A percentile compares a stretch with the other conserved stretches of the same genome.
These are phyloP conservation scores for Ogataea thermomethanolica DNA, from an alignment of 805 yeast genomes.

Conservation along the genomic window DNA sequence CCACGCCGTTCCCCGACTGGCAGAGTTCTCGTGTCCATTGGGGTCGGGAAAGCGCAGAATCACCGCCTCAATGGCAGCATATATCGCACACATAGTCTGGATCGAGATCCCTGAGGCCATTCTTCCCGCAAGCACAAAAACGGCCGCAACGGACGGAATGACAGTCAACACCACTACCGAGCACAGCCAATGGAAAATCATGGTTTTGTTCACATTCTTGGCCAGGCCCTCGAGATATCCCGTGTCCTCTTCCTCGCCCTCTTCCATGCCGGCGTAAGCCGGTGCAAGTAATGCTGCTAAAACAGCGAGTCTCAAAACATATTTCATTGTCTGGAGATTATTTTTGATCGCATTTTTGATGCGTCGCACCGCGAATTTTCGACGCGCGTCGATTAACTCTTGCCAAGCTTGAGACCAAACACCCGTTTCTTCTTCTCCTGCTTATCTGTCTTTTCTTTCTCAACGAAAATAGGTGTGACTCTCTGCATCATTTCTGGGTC, in stretches of 20 bases:
- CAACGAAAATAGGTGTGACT: background rate
- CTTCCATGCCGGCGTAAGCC: slow-evolving; percentile 7
- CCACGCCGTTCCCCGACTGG: slow-evolving; percentile 69
- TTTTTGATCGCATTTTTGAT: background rate
- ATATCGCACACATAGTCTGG: slow-evolving; percentile 45
- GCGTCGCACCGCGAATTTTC: slow-evolving; percentile 1
- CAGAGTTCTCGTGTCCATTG: slow-evolving; percentile 61
- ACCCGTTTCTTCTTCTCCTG: slow-evolving; percentile 6
- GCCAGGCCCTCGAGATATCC: slow-evolving; percentile 12
- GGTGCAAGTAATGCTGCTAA: slow-evolving; percentile 2
- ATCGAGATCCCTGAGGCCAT: slow-evolving; percentile 42
- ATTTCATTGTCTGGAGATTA: slow-evolving; percentile 6
- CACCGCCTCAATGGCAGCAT: slow-evolving; percentile 54
- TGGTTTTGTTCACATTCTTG: slow-evolving; percentile 41
- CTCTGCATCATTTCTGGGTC: background rate
- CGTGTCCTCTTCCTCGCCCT: slow-evolving; percentile 10
- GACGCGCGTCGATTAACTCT: slow-evolving; percentile 5
- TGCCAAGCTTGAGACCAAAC: slow-evolving; percentile 9
- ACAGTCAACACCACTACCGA: slow-evolving; percentile 46
- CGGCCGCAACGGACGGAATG: slow-evolving; percentile 54
- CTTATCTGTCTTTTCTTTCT: slow-evolving; percentile 1
- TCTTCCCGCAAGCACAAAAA: slow-evolving; percentile 52
- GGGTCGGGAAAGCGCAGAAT: slow-evolving; percentile 61
- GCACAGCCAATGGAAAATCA: slow-evolving; percentile 63
- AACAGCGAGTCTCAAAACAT: slow-evolving; percentile 1